A percentile compares a stretch with the other conserved stretches of the same genome.
These are phyloP conservation scores for Candida silvicultrix DNA, from an alignment of 805 yeast species.

Conservation along the genomic window DNA sequence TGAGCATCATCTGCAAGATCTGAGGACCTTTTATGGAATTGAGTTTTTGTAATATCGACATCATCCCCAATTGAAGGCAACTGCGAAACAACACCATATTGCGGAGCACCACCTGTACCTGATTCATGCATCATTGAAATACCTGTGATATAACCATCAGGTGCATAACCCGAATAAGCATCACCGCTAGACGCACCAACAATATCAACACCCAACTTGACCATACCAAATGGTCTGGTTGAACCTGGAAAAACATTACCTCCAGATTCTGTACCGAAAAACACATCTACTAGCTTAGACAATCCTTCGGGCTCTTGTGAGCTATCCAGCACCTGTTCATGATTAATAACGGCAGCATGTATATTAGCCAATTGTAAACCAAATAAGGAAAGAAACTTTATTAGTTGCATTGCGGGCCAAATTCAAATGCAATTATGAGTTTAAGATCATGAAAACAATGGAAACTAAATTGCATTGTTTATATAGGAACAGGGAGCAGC, in stretches of 20 bases:
- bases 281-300: slow-evolving; percentile 23
- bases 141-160: slow-evolving; percentile 26
- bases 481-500: too few relatives aligned
- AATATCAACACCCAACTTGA: slow-evolving; percentile 29
- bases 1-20: slow-evolving; percentile 15
- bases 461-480: too few relatives aligned
- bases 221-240: slow-evolving; percentile 31
- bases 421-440: too few relatives aligned
- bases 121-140: slow-evolving; percentile 33
- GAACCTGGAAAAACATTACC: slow-evolving; percentile 33
- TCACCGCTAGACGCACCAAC: slow-evolving; percentile 19
- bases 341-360: background rate
- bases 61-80: slow-evolving; percentile 20
- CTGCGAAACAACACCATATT: slow-evolving; percentile 29
- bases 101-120: slow-evolving; percentile 35
- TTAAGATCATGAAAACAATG: too few relatives aligned
- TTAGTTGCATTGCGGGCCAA: background rate
- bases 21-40: background rate
- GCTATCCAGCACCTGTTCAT: background rate
- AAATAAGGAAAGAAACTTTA: background rate
- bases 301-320: background rate
- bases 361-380: background rate
- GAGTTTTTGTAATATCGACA: slow-evolving; percentile 2
- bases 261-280: slow-evolving; percentile 28
- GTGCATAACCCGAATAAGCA: slow-evolving; percentile 29